Evolutionary conservation across 108 stramenopile species (phyloP), one percentile per base, ranked within the genome.

Genomic region (Phaeodactylum tricornutum): DNA sequence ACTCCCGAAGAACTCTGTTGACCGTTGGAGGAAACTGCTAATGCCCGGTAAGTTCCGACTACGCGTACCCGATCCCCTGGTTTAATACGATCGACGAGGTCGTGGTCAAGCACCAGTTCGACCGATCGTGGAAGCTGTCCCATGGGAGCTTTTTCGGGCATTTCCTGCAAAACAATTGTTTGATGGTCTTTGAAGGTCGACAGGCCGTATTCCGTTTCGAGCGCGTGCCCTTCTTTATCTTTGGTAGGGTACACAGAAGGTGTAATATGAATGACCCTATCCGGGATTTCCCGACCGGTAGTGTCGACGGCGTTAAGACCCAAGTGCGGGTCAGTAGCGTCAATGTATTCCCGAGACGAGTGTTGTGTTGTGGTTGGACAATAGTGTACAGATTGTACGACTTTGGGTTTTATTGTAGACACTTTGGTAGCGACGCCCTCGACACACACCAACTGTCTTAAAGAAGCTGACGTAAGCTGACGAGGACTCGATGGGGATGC

Each of bases 371-470:
- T 97, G 12, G 75, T 63, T 12, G 94, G 93, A 50, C 94, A 94
- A 67, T 90, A 99, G 55, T 99, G 98, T 0, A 96, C 97, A 2
- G 90, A 89, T 51, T 76, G 76, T 38, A 95, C 90, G 12, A 99
- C 73, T 76, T 99, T 99, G 26, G 98, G 98, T 57, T 95, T 89
- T 47, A 96, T 87, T 26, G 84, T 69, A 31, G 94, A 94, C 30
- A 92, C 92, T 62, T 96, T 96, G 1, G 95, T 96, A 25, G 96
- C 96, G 20, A 99, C 96, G 15, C 98, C 98, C 63, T 99, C 97
- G 1, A 99, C 97, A 50, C 92, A 92, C 20, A 99, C 88, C 19
- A 97, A 74, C 17, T 77, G 73, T 28, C 85, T 61, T 33, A 92
- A 57, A 2, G 68, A 63, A 0, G 62, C 51, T 2, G 80, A 82